These are phyloP conservation scores for Cladosporium sp. DNA, from an alignment of 2,329 filamentous ascomycete species.

Conservation along the genomic window DNA sequence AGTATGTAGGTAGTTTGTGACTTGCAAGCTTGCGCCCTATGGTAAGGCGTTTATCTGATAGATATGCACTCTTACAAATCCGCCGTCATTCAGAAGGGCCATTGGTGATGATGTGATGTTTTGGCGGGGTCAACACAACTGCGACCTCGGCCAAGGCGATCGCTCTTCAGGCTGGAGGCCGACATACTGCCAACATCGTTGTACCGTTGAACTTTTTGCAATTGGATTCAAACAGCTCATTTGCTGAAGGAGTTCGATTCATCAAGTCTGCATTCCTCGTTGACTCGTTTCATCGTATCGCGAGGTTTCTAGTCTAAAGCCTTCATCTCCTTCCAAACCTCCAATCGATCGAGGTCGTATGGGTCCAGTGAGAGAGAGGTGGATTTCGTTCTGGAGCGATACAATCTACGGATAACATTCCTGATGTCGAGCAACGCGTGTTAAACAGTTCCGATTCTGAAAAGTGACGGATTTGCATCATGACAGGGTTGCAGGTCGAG, in stretches of 20 bases:
- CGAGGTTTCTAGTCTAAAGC: too few relatives aligned
- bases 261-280: too few relatives aligned
- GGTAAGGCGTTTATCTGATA: not conserved
- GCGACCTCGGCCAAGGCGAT: conserved; percentile 6
- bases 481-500: not conserved
- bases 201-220: not conserved
- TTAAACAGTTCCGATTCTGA: not conserved
- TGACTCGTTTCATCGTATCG: too few relatives aligned
- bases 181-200: not conserved
- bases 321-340: too few relatives aligned
- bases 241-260: not conserved
- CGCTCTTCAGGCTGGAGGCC: not conserved
- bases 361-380: too few relatives aligned
- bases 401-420: too few relatives aligned
- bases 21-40: not conserved
- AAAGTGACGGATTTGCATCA: not conserved
- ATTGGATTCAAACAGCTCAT: too few relatives aligned
- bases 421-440: not conserved
- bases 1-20: too few relatives aligned
- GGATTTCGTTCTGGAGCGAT: too few relatives aligned
- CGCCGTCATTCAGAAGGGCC: not conserved
- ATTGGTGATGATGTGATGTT: conserved; percentile 14
- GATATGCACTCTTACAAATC: conserved; percentile 1
- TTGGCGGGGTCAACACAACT: not conserved
- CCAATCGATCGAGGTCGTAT: too few relatives aligned